Conservation (phyloP, 495 filamentous ascomycete genomes). For the Parmelia sp. region DNA sequence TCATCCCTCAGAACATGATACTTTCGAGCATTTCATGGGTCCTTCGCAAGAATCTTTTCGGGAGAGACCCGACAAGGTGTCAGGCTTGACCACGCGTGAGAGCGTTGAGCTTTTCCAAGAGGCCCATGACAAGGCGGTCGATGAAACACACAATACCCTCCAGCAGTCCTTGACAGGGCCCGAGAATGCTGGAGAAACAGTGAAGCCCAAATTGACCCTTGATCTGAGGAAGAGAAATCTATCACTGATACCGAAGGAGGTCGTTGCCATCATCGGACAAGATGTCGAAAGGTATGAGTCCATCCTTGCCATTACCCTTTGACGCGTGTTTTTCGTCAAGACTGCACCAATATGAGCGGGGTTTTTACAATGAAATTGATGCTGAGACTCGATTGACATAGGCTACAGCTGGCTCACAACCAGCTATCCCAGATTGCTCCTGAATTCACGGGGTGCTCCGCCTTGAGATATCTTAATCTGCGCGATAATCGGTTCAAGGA, state of each 20-base stretch:
- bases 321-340: background rate
- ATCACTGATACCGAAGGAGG: slow-evolving; percentile 71
- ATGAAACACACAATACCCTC: slow-evolving; percentile 56
- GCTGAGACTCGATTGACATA: slow-evolving; percentile 19
- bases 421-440: slow-evolving; percentile 69
- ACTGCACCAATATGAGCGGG: background rate
- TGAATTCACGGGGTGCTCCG: slow-evolving; percentile 77
- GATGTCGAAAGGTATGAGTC: slow-evolving; percentile 75
- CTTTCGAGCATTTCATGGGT: background rate
- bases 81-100: slow-evolving; percentile 31
- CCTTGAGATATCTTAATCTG: slow-evolving; percentile 91
- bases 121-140: slow-evolving; percentile 62
- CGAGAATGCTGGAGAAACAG: slow-evolving; percentile 59
- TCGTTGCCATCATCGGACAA: slow-evolving; percentile 87
- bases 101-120: slow-evolving; percentile 54
- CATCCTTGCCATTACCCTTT: slow-evolving; percentile 7
- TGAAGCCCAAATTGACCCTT: slow-evolving; percentile 75
- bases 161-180: slow-evolving; percentile 62
- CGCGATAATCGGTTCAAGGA: slow-evolving; percentile 79
- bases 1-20: slow-evolving; percentile 11
- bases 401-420: slow-evolving; percentile 57
- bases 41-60: slow-evolving; percentile 2
- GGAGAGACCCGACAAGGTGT: slow-evolving; percentile 8
- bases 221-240: slow-evolving; percentile 83
- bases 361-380: background rate